Evolutionary conservation across 176 grass and related monocot species (phyloP).

Genomic region (Elymus sibiricus): DNA sequence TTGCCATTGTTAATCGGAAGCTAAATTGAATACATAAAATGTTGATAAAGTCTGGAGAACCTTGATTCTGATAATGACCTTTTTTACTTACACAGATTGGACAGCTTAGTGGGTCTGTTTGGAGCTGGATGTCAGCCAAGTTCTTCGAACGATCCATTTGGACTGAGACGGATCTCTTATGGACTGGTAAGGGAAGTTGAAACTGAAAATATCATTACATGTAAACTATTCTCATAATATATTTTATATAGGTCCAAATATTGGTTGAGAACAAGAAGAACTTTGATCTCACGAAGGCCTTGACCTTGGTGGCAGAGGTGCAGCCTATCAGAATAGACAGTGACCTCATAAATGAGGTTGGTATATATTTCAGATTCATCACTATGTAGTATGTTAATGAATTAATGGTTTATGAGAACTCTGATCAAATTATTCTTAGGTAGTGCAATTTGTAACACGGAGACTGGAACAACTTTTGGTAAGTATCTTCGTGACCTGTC

Average conservation of each 20-base stretch:
- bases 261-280: slow-evolving; percentile 90
- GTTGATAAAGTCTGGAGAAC: not conserved
- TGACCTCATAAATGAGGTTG: slow-evolving; percentile 66
- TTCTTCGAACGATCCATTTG: slow-evolving; percentile 93
- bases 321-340: slow-evolving; percentile 65
- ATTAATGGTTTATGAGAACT: slow-evolving; percentile 12
- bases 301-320: slow-evolving; percentile 59
- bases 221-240: slow-evolving; percentile 16
- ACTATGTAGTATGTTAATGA: slow-evolving; percentile 5
- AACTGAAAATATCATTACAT: not conserved
- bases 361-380: slow-evolving; percentile 20
- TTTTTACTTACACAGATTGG: slow-evolving; percentile 51
- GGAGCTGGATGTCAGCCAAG: slow-evolving; percentile 95
- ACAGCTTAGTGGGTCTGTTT: slow-evolving; percentile 97
- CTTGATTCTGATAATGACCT: not conserved
- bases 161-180: slow-evolving; percentile 84
- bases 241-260: slow-evolving; percentile 79
- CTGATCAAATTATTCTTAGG: slow-evolving; percentile 44
- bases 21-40: not conserved
- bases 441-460: too few species aligned
- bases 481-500: slow-evolving; percentile 32
- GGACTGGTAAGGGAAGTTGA: slow-evolving; percentile 67
- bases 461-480: slow-evolving; percentile 96
- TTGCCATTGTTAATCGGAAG: not conserved
- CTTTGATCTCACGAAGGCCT: slow-evolving; percentile 68